phyloP scores from a whole-genome alignment of 2,329 filamentous ascomycete genomes.

The Phyllosticta citriasiana region DNA sequence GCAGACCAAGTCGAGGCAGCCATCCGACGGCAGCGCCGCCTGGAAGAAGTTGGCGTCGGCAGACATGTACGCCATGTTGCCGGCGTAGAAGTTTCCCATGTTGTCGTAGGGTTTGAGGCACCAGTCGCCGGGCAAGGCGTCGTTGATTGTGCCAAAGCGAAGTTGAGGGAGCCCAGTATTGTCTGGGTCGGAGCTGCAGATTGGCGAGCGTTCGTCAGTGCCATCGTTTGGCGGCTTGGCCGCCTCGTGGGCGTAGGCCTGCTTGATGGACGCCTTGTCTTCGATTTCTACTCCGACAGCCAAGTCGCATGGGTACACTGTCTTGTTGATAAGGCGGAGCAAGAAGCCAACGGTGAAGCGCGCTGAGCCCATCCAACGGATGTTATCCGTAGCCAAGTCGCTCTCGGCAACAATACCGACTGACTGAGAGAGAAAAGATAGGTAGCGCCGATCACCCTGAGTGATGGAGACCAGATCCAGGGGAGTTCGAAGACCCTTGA shows the following conservation, averaged over 20 bases:
- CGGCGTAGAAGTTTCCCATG: slow-evolving; percentile 85
- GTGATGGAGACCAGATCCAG: slow-evolving; percentile 83
- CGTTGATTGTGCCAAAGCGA: slow-evolving; percentile 68
- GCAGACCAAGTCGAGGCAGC: slow-evolving; percentile 73
- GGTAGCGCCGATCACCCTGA: slow-evolving; percentile 60
- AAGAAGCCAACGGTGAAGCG: slow-evolving; percentile 81
- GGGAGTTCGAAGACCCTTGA: slow-evolving; percentile 78
- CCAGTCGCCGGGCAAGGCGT: slow-evolving; percentile 71
- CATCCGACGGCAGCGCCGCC: slow-evolving; percentile 71
- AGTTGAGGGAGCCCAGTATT: slow-evolving; percentile 53
- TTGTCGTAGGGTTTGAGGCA: slow-evolving; percentile 61
- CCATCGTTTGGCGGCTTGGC: slow-evolving; percentile 16
- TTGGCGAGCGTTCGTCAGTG: slow-evolving; percentile 16
- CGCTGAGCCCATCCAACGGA: slow-evolving; percentile 84
- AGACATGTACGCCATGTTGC: slow-evolving; percentile 92
- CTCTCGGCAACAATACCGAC: slow-evolving; percentile 83
- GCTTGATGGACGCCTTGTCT: slow-evolving; percentile 62
- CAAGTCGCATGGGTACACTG: slow-evolving; percentile 79
- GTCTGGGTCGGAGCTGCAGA: slow-evolving; percentile 7
- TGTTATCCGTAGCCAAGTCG: slow-evolving; percentile 79
- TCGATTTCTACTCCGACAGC: slow-evolving; percentile 74
- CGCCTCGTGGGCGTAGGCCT: slow-evolving; percentile 50
- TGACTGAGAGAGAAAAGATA: slow-evolving; percentile 87
- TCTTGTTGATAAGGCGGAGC: slow-evolving; percentile 64
- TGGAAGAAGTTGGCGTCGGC: slow-evolving; percentile 81